A percentile compares a stretch with the other conserved stretches of the same genome.
phyloP scores from a whole-genome alignment of 306 rosid genomes.

The Phaseolus lunatus region DNA sequence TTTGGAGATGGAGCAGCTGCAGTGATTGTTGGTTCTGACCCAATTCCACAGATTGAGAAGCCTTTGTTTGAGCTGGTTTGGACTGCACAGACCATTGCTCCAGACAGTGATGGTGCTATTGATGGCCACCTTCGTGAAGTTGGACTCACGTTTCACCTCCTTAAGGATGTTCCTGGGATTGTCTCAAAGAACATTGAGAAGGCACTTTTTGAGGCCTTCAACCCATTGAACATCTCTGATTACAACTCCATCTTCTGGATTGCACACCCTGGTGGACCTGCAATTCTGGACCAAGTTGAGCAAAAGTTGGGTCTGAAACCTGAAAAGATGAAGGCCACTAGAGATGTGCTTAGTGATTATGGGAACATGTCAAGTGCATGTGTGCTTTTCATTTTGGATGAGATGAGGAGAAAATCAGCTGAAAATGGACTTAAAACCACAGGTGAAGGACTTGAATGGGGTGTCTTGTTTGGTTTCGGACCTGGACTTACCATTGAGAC shows the following conservation, averaged over 20 bases:
- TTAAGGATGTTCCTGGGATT: no score
- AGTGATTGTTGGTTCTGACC: constrained; percentile 66
- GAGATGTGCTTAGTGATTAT: constrained; percentile 63
- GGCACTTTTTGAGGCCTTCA: no score
- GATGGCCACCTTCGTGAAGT: no score
- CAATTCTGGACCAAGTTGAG: constrained; percentile 49
- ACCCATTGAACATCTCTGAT: no score
- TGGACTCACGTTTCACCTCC: no score
- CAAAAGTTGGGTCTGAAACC: constrained; percentile 33
- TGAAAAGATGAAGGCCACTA: constrained; percentile 47
- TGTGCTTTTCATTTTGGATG: constrained; percentile 70
- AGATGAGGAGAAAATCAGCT: constrained; percentile 62
- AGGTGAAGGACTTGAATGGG: constrained; percentile 67
- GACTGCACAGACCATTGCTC: constrained; percentile 70
- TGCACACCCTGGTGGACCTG: constrained; percentile 47
- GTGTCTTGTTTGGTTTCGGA: constrained; percentile 75
- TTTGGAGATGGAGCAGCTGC: constrained; percentile 55
- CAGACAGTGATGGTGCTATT: constrained; percentile 66
- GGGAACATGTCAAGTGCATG: constrained; percentile 90
- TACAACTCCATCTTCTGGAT: constrained; percentile 52
- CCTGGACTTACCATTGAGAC: constrained; percentile 82
- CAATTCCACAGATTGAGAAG: constrained; percentile 56
- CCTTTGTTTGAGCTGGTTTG: constrained; percentile 66
- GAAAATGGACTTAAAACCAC: constrained; percentile 52
- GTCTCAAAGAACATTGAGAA: no score